These are phyloP conservation scores for Fusarium buharicum DNA, from an alignment of 2,329 filamentous ascomycete genomes.

Conservation along the genomic window DNA sequence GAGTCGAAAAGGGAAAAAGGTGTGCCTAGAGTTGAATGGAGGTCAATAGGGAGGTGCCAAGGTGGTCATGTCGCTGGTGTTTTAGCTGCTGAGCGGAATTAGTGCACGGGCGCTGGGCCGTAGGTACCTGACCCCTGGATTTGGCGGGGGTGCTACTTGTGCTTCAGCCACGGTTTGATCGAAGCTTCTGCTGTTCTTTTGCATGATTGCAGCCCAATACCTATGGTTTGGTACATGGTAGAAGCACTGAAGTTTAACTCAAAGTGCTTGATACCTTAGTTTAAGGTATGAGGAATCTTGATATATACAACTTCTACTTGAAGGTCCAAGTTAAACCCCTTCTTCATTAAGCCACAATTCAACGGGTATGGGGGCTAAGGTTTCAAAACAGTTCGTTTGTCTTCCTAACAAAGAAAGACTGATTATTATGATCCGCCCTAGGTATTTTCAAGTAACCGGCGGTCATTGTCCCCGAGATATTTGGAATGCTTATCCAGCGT, in stretches of 20 bases:
- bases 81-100: slow-evolving; percentile 40
- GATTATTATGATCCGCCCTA: background rate
- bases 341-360: background rate
- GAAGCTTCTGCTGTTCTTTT: slow-evolving; percentile 8
- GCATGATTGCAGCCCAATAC: background rate
- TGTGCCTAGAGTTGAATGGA: slow-evolving; percentile 31
- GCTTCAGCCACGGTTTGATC: slow-evolving; percentile 20
- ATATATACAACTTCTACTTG: background rate
- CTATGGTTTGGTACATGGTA: too few relatives aligned
- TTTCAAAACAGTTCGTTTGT: background rate
- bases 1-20: slow-evolving; percentile 18
- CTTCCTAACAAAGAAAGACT: background rate
- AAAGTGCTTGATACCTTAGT: too few relatives aligned
- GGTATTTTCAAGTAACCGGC: background rate
- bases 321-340: background rate
- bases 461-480: background rate
- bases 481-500: slow-evolving; percentile 5
- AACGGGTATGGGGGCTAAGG: background rate
- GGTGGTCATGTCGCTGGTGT: slow-evolving; percentile 41
- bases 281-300: too few relatives aligned
- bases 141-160: slow-evolving; percentile 10
- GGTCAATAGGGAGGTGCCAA: slow-evolving; percentile 46
- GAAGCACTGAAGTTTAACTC: too few relatives aligned
- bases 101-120: slow-evolving; percentile 18
- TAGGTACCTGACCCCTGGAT: slow-evolving; percentile 35